These are phyloP conservation scores for Casuarina cunninghamiana DNA, from an alignment of 306 rosid species.

Conservation along the genomic window DNA sequence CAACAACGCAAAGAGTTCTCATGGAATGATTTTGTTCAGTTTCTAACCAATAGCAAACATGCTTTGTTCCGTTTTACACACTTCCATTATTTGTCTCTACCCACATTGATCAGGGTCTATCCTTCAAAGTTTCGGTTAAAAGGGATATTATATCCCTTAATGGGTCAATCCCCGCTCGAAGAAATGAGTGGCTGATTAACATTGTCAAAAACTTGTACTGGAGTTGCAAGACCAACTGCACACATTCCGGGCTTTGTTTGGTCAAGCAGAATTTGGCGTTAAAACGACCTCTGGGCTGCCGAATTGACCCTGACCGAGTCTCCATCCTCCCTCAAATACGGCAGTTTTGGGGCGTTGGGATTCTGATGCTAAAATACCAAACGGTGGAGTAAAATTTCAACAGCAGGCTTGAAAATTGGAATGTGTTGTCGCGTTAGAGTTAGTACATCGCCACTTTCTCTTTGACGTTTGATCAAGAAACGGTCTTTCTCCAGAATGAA, in stretches of 20 bases:
- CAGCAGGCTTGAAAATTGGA: not conserved
- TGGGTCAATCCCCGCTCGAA: not conserved
- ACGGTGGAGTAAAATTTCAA: not conserved
- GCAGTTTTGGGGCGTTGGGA: slow-evolving; percentile 41
- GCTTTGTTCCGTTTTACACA: too few relatives aligned
- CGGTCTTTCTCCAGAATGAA: not conserved
- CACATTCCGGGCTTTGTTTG: not conserved
- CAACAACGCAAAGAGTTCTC: too few relatives aligned
- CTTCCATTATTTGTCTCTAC: not conserved
- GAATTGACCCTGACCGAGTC: slow-evolving; percentile 35
- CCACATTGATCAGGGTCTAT: not conserved
- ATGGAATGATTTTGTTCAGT: too few relatives aligned
- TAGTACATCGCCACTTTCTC: not conserved
- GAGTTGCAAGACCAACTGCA: not conserved
- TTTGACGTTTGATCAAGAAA: not conserved
- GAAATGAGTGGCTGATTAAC: not conserved
- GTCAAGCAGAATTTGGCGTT: slow-evolving; percentile 19
- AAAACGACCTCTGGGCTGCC: not conserved
- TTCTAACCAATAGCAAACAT: too few relatives aligned
- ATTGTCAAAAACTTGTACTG: not conserved
- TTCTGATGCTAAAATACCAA: slow-evolving; percentile 2
- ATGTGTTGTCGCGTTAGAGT: not conserved
- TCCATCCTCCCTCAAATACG: not conserved
- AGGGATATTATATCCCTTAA: not conserved
- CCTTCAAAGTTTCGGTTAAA: not conserved